These are phyloP conservation scores for Choanephora cucurbitarum DNA, from an alignment of 371 early-diverging fungal genomes.

Conservation along the genomic window DNA sequence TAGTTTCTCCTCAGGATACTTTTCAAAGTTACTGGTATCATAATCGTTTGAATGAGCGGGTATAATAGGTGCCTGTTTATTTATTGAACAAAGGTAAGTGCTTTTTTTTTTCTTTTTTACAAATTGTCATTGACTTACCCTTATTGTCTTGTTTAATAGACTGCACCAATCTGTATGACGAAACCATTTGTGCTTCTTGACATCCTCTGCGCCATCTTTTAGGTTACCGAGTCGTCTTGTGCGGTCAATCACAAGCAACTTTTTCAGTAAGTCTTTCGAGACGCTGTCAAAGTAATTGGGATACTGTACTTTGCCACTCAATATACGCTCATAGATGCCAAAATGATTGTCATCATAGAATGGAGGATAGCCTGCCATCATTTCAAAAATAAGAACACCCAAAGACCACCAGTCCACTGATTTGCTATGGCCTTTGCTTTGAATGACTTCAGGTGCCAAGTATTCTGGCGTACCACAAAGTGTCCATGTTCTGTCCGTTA, in stretches of 20 bases:
- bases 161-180: constrained; percentile 82
- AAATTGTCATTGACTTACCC: constrained; percentile 36
- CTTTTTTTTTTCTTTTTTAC: no score
- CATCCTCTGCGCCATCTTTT: constrained; percentile 53
- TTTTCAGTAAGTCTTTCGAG: constrained; percentile 78
- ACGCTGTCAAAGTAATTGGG: constrained; percentile 76
- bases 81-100: constrained; percentile 24
- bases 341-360: constrained; percentile 95
- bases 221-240: constrained; percentile 77
- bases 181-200: constrained; percentile 90
- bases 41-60: constrained; percentile 63
- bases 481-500: constrained; percentile 86
- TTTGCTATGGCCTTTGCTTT: constrained; percentile 94
- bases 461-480: constrained; percentile 99
- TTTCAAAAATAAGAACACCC: constrained; percentile 97
- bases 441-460: constrained; percentile 97
- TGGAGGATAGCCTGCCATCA: constrained; percentile 93
- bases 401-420: constrained; percentile 99
- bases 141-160: constrained; percentile 66
- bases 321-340: constrained; percentile 84
- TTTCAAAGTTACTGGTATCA: constrained; percentile 74
- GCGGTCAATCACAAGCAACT: constrained; percentile 76
- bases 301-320: constrained; percentile 72
- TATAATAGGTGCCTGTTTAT: constrained; percentile 62
- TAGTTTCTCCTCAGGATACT: constrained; percentile 54